phyloP scores from a whole-genome alignment of 1,284 basidiomycete genomes.

The Pterulicium gracile region DNA sequence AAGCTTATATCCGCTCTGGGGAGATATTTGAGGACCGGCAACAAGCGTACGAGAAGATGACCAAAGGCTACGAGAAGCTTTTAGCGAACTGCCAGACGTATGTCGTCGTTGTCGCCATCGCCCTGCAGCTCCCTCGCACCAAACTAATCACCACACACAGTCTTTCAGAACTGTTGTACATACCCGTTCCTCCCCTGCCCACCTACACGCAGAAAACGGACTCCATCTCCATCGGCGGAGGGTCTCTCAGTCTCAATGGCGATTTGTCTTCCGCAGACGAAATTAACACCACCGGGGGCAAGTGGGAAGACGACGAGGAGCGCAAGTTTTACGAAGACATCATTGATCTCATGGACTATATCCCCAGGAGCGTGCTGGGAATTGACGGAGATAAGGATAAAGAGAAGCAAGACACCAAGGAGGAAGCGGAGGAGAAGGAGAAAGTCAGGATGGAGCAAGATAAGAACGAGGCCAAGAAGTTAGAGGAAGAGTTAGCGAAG shows the following conservation, averaged over 20 bases:
- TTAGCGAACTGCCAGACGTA: constrained; percentile 80
- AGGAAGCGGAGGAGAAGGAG: constrained; percentile 24
- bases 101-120: constrained; percentile 14
- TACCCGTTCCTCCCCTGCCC: constrained; percentile 75
- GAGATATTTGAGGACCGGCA: constrained; percentile 99
- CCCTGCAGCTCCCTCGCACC: neutral
- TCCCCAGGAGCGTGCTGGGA: constrained; percentile 84
- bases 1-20: constrained; percentile 96
- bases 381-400: constrained; percentile 40
- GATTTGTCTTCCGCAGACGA: constrained; percentile 43
- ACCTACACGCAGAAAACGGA: constrained; percentile 69
- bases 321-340: constrained; percentile 91
- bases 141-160: too few relatives aligned
- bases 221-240: constrained; percentile 64
- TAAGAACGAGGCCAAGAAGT: constrained; percentile 52
- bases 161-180: constrained; percentile 80
- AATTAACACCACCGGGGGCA: constrained; percentile 52
- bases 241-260: constrained; percentile 22
- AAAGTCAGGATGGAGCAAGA: constrained; percentile 35
- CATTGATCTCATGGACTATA: constrained; percentile 84
- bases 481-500: constrained; percentile 62
- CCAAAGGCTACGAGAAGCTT: constrained; percentile 87
- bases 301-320: constrained; percentile 99
- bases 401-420: constrained; percentile 31
- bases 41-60: constrained; percentile 98